A percentile compares a stretch with the other conserved stretches of the same genome.
Evolutionary conservation across 768 basidiomycete species (phyloP).

Genomic region (Lepiota subincarnata): DNA sequence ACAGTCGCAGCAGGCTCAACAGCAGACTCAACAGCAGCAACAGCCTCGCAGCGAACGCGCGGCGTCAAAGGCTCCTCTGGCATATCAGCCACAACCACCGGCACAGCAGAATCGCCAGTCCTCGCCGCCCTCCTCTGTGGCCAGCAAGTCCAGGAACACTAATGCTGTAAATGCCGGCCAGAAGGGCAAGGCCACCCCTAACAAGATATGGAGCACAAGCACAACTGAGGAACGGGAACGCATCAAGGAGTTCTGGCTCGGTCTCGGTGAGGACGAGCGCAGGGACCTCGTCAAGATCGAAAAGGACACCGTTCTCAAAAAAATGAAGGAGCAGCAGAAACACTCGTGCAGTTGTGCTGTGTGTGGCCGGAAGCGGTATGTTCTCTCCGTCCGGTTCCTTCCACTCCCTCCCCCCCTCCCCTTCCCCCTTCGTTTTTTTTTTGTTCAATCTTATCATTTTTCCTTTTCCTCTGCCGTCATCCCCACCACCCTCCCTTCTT

Average conservation of each 20-base stretch:
- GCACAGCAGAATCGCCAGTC: conserved; percentile 38
- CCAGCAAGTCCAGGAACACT: conserved; percentile 34
- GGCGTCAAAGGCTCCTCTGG: conserved; percentile 42
- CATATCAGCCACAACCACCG: conserved; percentile 36
- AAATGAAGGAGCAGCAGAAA: conserved; percentile 99
- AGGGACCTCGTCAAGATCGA: conserved; percentile 93
- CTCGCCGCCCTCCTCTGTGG: conserved; percentile 45
- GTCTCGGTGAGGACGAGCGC: conserved; percentile 86
- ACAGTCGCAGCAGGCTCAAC: conserved; percentile 19
- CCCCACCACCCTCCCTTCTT: conserved; percentile 16
- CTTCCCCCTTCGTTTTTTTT: conserved; percentile 15
- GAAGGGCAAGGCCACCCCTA: conserved; percentile 45
- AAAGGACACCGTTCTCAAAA: conserved; percentile 94
- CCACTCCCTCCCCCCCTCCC: conserved; percentile 22
- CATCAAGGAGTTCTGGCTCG: conserved; percentile 98
- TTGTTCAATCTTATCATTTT: too few species aligned
- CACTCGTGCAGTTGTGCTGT: conserved; percentile 95
- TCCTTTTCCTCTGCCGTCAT: too few species aligned
- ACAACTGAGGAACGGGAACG: conserved; percentile 91
- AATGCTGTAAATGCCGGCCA: conserved; percentile 21
- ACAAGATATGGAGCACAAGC: conserved; percentile 94
- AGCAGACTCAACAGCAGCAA: conserved; percentile 29
- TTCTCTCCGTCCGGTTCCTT: conserved; percentile 25
- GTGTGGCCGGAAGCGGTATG: conserved; percentile 93
- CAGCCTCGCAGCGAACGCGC: conserved; percentile 43